A percentile compares a stretch with the other conserved stretches of the same genome.
Conservation (phyloP, 2,329 filamentous ascomycete species). For the Aureobasidium musti region DNA sequence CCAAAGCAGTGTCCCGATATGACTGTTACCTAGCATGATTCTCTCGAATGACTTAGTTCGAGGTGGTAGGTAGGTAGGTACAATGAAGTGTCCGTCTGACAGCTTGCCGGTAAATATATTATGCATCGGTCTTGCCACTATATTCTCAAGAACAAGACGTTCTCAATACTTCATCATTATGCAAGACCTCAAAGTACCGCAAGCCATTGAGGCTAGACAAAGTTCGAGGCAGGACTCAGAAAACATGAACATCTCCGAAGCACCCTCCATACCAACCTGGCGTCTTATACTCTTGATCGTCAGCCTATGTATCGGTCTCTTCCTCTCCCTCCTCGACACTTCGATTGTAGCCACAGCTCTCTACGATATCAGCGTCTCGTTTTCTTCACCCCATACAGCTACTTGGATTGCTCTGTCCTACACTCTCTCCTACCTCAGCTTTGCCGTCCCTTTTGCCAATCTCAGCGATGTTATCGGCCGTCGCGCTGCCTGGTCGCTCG, state of each 20-base stretch:
- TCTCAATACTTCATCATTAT: not conserved
- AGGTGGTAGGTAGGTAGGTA: not conserved
- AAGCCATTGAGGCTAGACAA: too few species aligned
- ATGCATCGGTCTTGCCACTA: not conserved
- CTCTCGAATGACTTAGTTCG: not conserved
- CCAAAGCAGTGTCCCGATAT: not conserved
- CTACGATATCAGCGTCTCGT: not conserved
- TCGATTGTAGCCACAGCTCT: conserved; percentile 1
- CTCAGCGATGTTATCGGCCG: conserved; percentile 4
- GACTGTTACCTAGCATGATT: not conserved
- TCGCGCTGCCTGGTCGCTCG: not conserved
- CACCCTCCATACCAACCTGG: not conserved
- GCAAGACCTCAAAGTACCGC: not conserved
- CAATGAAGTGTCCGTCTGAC: not conserved
- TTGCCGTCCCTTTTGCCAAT: conserved; percentile 9
- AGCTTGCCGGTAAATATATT: not conserved
- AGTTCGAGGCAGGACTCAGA: too few species aligned
- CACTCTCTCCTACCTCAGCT: conserved; percentile 1
- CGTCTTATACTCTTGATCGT: not conserved
- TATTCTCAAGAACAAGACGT: too few species aligned
- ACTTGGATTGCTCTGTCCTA: conserved; percentile 12
- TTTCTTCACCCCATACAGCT: not conserved
- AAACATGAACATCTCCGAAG: not conserved
- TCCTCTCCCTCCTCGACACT: conserved; percentile 8
- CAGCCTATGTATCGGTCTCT: not conserved